A percentile compares a stretch with the other conserved stretches of the same genome.
Evolutionary conservation across 176 grass and related monocot species (phyloP).

Genomic region (Oryza glumipatula): DNA sequence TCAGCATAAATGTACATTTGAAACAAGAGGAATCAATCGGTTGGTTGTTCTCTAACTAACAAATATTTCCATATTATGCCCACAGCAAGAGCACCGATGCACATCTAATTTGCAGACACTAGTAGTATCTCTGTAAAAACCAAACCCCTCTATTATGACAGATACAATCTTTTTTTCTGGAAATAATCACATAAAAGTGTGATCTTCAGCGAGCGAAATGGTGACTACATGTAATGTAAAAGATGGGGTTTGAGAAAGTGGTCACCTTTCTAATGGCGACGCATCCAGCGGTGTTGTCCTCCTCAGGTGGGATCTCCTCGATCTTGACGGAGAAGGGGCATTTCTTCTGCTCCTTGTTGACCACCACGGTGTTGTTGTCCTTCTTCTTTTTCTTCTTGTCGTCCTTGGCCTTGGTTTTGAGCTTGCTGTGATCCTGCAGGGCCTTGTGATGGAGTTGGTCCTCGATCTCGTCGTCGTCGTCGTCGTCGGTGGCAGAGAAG

Average conservation of each 20-base stretch:
- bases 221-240: background rate
- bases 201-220: background rate
- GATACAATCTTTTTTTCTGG: background rate
- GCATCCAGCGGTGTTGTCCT: conserved; percentile 43
- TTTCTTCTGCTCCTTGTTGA: conserved; percentile 36
- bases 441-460: background rate
- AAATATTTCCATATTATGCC: background rate
- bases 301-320: conserved; percentile 62
- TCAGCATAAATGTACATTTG: background rate
- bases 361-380: background rate
- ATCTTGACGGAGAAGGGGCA: conserved; percentile 47
- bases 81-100: background rate
- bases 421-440: background rate
- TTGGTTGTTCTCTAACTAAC: background rate
- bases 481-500: conserved; percentile 27
- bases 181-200: background rate
- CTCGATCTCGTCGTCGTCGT: background rate
- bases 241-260: background rate
- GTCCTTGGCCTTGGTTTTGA: conserved; percentile 29
- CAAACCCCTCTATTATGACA: background rate
- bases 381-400: conserved; percentile 26
- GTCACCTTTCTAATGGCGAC: conserved; percentile 67
- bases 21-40: background rate
- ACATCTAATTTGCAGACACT: background rate
- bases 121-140: background rate